These are phyloP conservation scores for Trichophyton mentagrophytes DNA, from an alignment of 2,329 filamentous ascomycete genomes.

Conservation along the genomic window DNA sequence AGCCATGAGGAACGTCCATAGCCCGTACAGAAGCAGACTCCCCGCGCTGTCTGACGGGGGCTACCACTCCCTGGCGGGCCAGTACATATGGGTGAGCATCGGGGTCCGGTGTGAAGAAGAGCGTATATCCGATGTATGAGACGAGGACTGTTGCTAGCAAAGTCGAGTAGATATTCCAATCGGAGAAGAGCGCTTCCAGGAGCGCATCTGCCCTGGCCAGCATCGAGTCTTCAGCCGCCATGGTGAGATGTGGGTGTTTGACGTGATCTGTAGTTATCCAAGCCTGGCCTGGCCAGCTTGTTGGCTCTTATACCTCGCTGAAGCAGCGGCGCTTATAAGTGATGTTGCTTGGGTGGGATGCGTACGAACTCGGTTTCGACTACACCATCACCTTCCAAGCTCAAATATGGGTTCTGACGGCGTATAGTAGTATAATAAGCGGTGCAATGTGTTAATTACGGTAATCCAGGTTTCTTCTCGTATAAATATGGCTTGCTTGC, in stretches of 20 bases:
- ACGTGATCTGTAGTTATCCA: neutral
- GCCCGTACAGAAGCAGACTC: constrained; percentile 79
- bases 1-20: constrained; percentile 73
- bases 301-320: neutral
- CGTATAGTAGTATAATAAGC: neutral
- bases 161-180: constrained; percentile 76
- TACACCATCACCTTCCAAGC: too few relatives aligned
- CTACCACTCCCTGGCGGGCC: constrained; percentile 66
- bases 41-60: constrained; percentile 66
- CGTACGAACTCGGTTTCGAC: neutral
- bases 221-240: constrained; percentile 38
- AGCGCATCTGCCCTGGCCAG: constrained; percentile 32
- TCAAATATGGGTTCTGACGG: too few relatives aligned
- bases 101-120: constrained; percentile 62
- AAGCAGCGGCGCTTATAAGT: neutral
- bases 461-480: neutral
- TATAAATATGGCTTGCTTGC: neutral
- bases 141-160: constrained; percentile 54
- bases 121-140: constrained; percentile 55
- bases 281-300: neutral
- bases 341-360: neutral
- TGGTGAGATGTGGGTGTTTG: constrained; percentile 14
- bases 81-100: constrained; percentile 88
- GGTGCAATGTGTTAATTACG: neutral
- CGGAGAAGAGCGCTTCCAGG: constrained; percentile 49